Evolutionary conservation across 768 basidiomycete genomes (phyloP).

Genomic region (Porphyrellus cyaneotinctus): DNA sequence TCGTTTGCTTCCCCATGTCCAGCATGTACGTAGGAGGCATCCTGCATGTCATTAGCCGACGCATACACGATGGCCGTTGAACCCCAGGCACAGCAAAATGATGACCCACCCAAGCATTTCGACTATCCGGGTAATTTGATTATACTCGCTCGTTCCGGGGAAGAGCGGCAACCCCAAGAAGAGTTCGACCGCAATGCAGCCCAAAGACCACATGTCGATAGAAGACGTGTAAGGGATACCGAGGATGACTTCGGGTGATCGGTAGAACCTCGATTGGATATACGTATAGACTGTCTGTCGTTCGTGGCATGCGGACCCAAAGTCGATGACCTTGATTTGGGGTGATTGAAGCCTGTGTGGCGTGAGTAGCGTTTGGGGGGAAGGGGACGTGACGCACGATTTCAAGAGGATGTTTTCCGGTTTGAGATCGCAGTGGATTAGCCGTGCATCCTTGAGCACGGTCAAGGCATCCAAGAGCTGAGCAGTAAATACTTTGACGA

Average conservation of each 20-base stretch:
- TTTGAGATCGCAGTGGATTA: constrained; percentile 98
- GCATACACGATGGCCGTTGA: background rate
- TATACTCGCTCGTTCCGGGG: constrained; percentile 99
- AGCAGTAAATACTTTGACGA: constrained; percentile 98
- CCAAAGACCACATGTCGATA: constrained; percentile 99
- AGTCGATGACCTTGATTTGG: constrained; percentile 98
- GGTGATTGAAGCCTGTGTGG: constrained; percentile 81
- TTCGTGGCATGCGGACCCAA: constrained; percentile 98
- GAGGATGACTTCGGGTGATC: constrained; percentile 94
- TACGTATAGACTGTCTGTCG: constrained; percentile 99
- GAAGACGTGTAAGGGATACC: constrained; percentile 91
- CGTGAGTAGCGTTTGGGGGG: background rate
- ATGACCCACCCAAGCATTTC: constrained; percentile 93
- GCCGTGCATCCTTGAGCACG: constrained; percentile 88
- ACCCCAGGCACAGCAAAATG: background rate
- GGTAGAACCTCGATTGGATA: constrained; percentile 98
- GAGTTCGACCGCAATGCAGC: constrained; percentile 97
- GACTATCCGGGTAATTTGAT: constrained; percentile 93
- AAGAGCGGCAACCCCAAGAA: constrained; percentile 96
- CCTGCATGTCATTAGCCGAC: constrained; percentile 37
- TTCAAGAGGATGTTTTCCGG: constrained; percentile 98
- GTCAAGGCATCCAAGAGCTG: constrained; percentile 91
- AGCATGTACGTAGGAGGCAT: constrained; percentile 90
- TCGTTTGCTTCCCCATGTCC: constrained; percentile 92
- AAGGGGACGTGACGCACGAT: constrained; percentile 51